A percentile compares a stretch with the other conserved stretches of the same genome.
Conservation (phyloP, 352 stramenopile species). For the Pythium myriotylum region DNA sequence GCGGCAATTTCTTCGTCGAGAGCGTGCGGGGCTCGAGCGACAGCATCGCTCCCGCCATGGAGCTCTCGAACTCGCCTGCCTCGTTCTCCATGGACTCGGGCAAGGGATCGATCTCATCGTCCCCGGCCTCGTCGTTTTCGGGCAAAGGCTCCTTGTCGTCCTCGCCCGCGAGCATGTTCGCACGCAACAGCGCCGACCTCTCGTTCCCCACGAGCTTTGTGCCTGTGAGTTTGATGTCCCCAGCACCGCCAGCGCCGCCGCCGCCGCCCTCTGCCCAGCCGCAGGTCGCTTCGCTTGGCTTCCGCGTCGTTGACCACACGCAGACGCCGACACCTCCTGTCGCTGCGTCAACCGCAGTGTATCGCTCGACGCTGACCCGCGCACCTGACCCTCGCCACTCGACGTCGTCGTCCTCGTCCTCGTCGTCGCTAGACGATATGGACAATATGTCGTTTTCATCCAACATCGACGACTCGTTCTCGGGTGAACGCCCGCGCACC, state of each 20-base stretch:
- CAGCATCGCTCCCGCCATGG: constrained; percentile 24
- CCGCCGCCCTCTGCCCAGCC: not conserved
- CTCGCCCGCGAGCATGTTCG: not conserved
- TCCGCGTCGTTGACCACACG: constrained; percentile 24
- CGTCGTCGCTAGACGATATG: not conserved
- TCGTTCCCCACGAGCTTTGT: constrained; percentile 24
- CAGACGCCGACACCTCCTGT: not conserved
- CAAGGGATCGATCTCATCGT: constrained; percentile 7
- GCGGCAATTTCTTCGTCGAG: constrained; percentile 24
- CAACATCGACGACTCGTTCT: constrained; percentile 25
- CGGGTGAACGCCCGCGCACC: constrained; percentile 4
- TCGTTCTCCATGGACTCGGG: not conserved
- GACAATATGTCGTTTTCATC: constrained; percentile 26
- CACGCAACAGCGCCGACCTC: constrained; percentile 9
- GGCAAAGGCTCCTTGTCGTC: constrained; percentile 4
- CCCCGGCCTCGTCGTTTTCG: not conserved
- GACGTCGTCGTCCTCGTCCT: constrained; percentile 18
- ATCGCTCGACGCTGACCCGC: not conserved
- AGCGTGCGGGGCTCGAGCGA: constrained; percentile 27
- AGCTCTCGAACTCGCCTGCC: constrained; percentile 14
- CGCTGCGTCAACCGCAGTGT: not conserved
- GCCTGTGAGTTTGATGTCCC: not conserved
- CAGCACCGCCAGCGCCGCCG: not conserved
- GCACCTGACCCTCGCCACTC: not conserved
- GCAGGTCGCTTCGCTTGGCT: not conserved